Conservation (phyloP, 2,329 filamentous ascomycete genomes). For the Mycosphaerella arachidis region DNA sequence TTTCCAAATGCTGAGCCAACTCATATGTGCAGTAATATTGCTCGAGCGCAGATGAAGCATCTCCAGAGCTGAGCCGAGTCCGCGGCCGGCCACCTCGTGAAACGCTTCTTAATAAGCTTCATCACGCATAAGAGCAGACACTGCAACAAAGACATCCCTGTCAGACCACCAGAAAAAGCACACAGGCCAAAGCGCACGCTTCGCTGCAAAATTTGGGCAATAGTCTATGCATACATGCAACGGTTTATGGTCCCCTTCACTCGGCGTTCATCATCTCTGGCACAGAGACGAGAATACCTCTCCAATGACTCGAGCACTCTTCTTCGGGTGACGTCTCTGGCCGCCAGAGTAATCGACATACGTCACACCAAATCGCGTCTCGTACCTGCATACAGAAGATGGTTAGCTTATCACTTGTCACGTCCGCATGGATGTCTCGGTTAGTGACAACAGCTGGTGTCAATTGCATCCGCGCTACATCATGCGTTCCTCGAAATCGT, state of each 20-base stretch:
- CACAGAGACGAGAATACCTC: constrained; percentile 18
- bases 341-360: constrained; percentile 74
- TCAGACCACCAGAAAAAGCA: not conserved
- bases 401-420: not conserved
- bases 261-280: not conserved
- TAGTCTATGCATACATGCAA: not conserved
- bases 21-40: not conserved
- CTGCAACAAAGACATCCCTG: not conserved
- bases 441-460: not conserved
- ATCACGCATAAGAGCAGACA: not conserved
- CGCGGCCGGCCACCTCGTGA: not conserved
- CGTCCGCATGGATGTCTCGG: not conserved
- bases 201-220: not conserved
- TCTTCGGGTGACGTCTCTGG: constrained; percentile 78
- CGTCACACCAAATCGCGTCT: constrained; percentile 78
- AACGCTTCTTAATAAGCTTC: not conserved
- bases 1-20: not conserved
- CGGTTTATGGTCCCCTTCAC: not conserved
- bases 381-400: constrained; percentile 2
- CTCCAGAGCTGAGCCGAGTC: not conserved
- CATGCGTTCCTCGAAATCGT: not conserved
- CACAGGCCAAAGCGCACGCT: not conserved
- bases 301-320: constrained; percentile 67
- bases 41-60: not conserved
- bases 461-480: not conserved